Evolutionary conservation across 345 rosid species (phyloP), one percentile per base, ranked within the genome.

Genomic region (Aquilaria malaccensis): DNA sequence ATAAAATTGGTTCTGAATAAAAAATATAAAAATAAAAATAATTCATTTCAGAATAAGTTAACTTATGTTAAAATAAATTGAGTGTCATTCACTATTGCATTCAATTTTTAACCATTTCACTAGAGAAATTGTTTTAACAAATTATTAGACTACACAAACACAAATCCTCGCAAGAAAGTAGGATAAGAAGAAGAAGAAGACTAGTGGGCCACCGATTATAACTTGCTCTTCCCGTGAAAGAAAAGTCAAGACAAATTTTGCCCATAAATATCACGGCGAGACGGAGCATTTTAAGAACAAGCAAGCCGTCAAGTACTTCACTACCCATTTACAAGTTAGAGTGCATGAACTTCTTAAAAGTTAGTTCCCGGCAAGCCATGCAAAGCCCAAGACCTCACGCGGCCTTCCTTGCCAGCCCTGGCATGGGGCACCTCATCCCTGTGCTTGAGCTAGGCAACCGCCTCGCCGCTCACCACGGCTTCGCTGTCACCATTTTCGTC

Each of bases 351-450:
- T 22, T 22, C 22, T 22, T 22, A 22, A 22, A 22, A 22, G 22
- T 22, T 22, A 22, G 22, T 22, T 22, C 22, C 22, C 22, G 22
- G 22, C 22, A 22, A 22, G 22, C 22, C 22, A 81, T 79, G 84
- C 68, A 69, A 30, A 52, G 50, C 48, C 50, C 50, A 46, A 79
- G 72, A 65, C 77, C 72, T 58, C 85, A 76, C 50, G 74, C 75
- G 6, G 76, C 74, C 50, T 67, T 88, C 14, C 69, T 88, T 4
- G 78, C 90, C 2, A 84, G 93, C 62, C 94, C 88, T 10, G 91
- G 96, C 58, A 68, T 82, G 80, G 87, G 96, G 30, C 94, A 86
- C 70, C 69, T 84, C 3, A 82, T 81, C 73, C 93, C 91, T 0
- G 73, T 81, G 57, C 66, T 87, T 2, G 89, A 85, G 68, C 87